Evolutionary conservation across 345 rosid genomes (phyloP).

Genomic region (Boechera stricta): DNA sequence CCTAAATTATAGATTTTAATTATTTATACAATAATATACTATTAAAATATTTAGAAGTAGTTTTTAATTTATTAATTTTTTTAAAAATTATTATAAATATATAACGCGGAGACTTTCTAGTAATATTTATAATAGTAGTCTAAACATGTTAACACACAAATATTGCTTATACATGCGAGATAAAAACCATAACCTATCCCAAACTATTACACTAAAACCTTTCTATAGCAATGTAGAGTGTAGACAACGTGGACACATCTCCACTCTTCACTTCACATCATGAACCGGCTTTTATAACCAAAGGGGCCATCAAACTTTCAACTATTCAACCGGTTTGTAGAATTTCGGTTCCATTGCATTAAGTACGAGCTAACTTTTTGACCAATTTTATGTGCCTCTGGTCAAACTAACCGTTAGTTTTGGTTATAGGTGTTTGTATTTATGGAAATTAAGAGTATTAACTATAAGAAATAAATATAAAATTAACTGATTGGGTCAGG

Average conservation of each 20-base stretch:
- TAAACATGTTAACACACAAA: too few relatives aligned
- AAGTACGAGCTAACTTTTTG: slow-evolving; percentile 35
- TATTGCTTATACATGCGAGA: too few relatives aligned
- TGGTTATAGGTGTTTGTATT: slow-evolving; percentile 29
- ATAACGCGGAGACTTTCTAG: too few relatives aligned
- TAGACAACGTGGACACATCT: slow-evolving; percentile 26
- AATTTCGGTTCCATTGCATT: slow-evolving; percentile 39
- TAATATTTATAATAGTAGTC: too few relatives aligned
- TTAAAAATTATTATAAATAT: too few relatives aligned
- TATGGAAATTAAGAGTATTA: slow-evolving; percentile 26
- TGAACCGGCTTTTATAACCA: slow-evolving; percentile 8
- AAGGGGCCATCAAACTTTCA: slow-evolving; percentile 42
- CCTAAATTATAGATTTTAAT: too few relatives aligned
- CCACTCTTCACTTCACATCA: neutral
- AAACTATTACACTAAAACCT: neutral
- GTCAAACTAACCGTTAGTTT: slow-evolving; percentile 32
- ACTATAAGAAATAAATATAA: slow-evolving; percentile 3
- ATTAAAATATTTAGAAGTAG: too few relatives aligned
- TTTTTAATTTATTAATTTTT: too few relatives aligned
- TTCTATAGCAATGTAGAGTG: slow-evolving; percentile 11
- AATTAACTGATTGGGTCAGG: slow-evolving; percentile 15
- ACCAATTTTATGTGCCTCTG: neutral
- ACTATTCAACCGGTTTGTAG: slow-evolving; percentile 24
- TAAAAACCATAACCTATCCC: neutral
- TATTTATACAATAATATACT: too few relatives aligned